Conservation (phyloP, 2,329 filamentous ascomycete genomes). For the Cladophialophora exuberans region DNA sequence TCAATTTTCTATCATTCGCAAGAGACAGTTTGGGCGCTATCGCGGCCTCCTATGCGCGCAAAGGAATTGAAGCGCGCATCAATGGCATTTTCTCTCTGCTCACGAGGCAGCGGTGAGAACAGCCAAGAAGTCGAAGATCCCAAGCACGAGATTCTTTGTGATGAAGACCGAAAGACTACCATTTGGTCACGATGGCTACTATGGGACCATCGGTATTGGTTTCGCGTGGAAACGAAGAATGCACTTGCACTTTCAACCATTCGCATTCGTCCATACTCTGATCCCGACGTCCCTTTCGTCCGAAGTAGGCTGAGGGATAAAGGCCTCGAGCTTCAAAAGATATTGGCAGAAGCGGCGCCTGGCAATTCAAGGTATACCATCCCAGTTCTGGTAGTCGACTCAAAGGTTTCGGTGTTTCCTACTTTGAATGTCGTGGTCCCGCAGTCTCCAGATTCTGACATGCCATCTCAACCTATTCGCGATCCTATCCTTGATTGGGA, state of each 20-base stretch:
- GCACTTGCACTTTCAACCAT: conserved; percentile 10
- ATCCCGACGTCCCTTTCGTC: conserved; percentile 14
- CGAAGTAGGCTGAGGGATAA: conserved; percentile 2
- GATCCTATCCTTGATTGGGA: conserved; percentile 21
- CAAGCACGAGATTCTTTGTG: too few species aligned
- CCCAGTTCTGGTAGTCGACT: conserved; percentile 23
- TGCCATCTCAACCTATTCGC: neutral
- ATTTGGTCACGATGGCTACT: conserved; percentile 25
- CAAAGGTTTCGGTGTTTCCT: conserved; percentile 26
- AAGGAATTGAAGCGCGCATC: conserved; percentile 14
- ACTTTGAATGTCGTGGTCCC: conserved; percentile 24
- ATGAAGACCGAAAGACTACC: neutral
- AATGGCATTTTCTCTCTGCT: neutral
- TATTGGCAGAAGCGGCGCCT: conserved; percentile 23
- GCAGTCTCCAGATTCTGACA: neutral
- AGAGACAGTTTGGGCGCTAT: conserved; percentile 18
- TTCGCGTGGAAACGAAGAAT: conserved; percentile 20
- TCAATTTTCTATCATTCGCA: neutral
- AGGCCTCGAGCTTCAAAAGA: conserved; percentile 7
- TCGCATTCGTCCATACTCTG: conserved; percentile 22
- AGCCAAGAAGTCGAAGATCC: neutral
- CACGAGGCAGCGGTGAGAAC: neutral
- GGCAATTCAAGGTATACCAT: conserved; percentile 30
- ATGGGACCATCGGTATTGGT: conserved; percentile 32
- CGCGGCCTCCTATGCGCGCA: conserved; percentile 24